A percentile compares a stretch with the other conserved stretches of the same genome.
These are phyloP conservation scores for Annona squamosa DNA, from an alignment of 164 flowering plant genomes.

Conservation along the genomic window DNA sequence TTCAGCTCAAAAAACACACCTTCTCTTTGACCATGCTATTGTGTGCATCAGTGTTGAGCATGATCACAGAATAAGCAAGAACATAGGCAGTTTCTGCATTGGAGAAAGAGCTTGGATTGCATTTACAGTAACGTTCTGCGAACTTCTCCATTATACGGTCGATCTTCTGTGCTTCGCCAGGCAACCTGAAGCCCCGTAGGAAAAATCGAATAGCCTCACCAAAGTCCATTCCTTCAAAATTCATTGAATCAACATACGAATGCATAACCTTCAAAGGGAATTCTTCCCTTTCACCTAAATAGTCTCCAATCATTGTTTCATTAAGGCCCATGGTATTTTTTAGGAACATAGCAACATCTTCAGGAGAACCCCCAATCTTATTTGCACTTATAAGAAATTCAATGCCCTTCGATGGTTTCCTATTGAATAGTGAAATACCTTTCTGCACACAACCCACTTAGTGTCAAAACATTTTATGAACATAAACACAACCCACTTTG, in stretches of 20 bases:
- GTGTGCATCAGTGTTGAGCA: conserved; percentile 99
- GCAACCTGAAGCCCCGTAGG: conserved; percentile 85
- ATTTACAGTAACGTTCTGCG: conserved; percentile 98
- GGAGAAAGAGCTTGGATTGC: conserved; percentile 80
- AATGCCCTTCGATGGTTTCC: conserved; percentile 95
- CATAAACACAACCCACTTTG: conserved; percentile 1
- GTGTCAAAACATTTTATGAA: conserved; percentile 9
- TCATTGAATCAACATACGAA: conserved; percentile 93
- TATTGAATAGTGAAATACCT: conserved; percentile 81
- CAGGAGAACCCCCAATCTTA: conserved; percentile 80
- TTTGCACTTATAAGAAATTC: conserved; percentile 76
- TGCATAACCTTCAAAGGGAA: conserved; percentile 93
- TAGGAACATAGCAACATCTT: conserved; percentile 74
- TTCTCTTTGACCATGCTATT: conserved; percentile 94
- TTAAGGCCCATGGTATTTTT: conserved; percentile 68
- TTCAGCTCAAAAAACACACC: conserved; percentile 39
- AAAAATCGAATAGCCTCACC: conserved; percentile 95
- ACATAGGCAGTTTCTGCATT: conserved; percentile 99
- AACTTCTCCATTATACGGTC: conserved; percentile 99
- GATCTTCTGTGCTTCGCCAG: conserved; percentile 99
- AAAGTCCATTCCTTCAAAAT: conserved; percentile 76
- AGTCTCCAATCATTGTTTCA: conserved; percentile 88
- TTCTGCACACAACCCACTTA: conserved; percentile 58
- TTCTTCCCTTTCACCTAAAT: conserved; percentile 96
- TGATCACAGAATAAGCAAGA: conserved; percentile 97